Evolutionary conservation across 805 yeast species (phyloP).

Genomic region (Yarrowia sp.): DNA sequence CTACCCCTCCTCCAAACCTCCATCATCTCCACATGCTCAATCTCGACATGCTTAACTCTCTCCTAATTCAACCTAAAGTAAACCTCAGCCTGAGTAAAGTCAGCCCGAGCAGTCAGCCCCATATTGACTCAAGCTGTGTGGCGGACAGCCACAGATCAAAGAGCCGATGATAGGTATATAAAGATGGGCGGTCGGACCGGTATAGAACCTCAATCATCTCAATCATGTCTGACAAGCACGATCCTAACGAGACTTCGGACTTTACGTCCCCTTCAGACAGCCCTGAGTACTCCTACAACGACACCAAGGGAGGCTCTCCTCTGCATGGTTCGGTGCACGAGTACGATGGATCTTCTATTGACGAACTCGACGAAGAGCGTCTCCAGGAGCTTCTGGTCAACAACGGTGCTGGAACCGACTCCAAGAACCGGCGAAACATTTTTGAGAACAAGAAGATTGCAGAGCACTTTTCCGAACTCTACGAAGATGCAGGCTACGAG

Average conservation of each 20-base stretch:
- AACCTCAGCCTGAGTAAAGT: conserved; percentile 3
- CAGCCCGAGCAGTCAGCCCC: conserved; percentile 28
- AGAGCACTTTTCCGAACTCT: conserved; percentile 55
- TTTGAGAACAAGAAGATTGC: conserved; percentile 57
- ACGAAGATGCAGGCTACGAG: conserved; percentile 61
- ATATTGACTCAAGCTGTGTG: conserved; percentile 22
- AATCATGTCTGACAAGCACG: background rate
- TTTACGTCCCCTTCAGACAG: conserved; percentile 7
- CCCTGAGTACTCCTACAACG: conserved; percentile 2
- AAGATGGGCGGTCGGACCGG: background rate
- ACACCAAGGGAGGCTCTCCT: conserved; percentile 17
- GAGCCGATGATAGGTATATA: background rate
- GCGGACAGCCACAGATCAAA: conserved; percentile 20
- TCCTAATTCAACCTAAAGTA: conserved; percentile 1
- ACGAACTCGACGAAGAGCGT: conserved; percentile 23
- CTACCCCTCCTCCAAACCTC: background rate
- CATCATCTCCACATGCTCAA: background rate
- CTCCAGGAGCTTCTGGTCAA: conserved; percentile 34
- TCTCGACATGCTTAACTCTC: conserved; percentile 9
- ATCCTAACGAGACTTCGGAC: conserved; percentile 10
- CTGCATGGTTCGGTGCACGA: conserved; percentile 8
- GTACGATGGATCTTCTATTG: conserved; percentile 13
- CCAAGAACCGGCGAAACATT: conserved; percentile 44
- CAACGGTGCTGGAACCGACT: conserved; percentile 24
- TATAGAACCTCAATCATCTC: background rate